A percentile compares a stretch with the other conserved stretches of the same genome.
These are phyloP conservation scores for Galeopsis tetrahit DNA, from an alignment of 257 asterid genomes.

Conservation along the genomic window DNA sequence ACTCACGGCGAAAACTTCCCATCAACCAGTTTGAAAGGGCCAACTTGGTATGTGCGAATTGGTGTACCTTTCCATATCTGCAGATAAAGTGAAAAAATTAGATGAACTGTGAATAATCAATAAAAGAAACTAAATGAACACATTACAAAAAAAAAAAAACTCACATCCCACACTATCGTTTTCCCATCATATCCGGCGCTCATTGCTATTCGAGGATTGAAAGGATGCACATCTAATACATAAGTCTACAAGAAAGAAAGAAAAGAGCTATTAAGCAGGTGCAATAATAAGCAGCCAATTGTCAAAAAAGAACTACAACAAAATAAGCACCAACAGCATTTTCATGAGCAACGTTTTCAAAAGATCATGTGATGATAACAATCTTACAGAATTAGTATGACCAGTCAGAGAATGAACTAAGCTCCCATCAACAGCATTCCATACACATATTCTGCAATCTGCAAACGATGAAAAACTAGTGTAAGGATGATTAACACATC, in stretches of 20 bases:
- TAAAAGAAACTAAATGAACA: slow-evolving; percentile 29
- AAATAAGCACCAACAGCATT: slow-evolving; percentile 17
- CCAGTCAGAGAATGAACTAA: slow-evolving; percentile 97
- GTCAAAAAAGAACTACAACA: slow-evolving; percentile 12
- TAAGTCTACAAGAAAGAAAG: slow-evolving; percentile 65
- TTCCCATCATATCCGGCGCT: slow-evolving; percentile 99
- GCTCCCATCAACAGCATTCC: slow-evolving; percentile 99
- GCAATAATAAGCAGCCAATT: slow-evolving; percentile 3
- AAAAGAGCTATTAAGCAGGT: slow-evolving; percentile 18
- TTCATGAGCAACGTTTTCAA: slow-evolving; percentile 21
- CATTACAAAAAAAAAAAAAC: slow-evolving; percentile 40
- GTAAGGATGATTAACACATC: slow-evolving; percentile 3
- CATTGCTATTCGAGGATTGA: slow-evolving; percentile 97
- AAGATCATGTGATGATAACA: slow-evolving; percentile 13
- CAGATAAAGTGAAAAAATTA: slow-evolving; percentile 26
- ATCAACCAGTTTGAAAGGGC: slow-evolving; percentile 88
- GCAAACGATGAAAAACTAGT: slow-evolving; percentile 38
- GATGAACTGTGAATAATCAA: slow-evolving; percentile 29
- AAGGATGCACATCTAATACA: slow-evolving; percentile 96
- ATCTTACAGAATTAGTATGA: slow-evolving; percentile 89
- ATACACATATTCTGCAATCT: slow-evolving; percentile 99
- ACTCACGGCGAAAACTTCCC: slow-evolving; percentile 99
- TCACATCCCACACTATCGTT: slow-evolving; percentile 98
- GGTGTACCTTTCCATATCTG: slow-evolving; percentile 99
- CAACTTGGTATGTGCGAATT: slow-evolving; percentile 78